phyloP scores from a whole-genome alignment of 202 grass and related monocot genomes.

The Zoysia matrella region DNA sequence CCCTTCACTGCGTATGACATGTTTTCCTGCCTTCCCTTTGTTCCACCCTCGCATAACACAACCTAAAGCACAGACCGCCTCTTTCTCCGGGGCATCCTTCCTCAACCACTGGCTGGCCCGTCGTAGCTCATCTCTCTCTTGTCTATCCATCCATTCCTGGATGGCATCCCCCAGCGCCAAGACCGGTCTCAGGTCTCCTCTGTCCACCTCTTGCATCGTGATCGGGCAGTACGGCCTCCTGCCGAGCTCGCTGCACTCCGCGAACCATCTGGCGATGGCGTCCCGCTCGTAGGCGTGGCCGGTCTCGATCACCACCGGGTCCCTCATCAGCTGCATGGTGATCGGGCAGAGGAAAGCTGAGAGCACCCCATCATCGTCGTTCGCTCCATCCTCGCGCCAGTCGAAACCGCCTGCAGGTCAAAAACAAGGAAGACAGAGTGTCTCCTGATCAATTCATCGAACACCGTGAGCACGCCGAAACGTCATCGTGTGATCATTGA shows the following conservation, averaged over 20 bases:
- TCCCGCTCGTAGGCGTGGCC: conserved; percentile 67
- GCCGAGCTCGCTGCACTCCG: conserved; percentile 41
- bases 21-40: conserved; percentile 29
- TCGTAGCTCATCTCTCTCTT: conserved; percentile 45
- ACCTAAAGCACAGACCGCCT: conserved; percentile 48
- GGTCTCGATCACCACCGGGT: conserved; percentile 70
- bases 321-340: conserved; percentile 64
- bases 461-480: neutral
- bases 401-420: conserved; percentile 7
- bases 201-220: conserved; percentile 48
- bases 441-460: conserved; percentile 11
- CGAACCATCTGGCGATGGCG: conserved; percentile 60
- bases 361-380: conserved; percentile 27
- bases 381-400: neutral
- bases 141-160: conserved; percentile 62
- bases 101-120: conserved; percentile 47
- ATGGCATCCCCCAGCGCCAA: conserved; percentile 51
- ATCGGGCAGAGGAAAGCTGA: conserved; percentile 75
- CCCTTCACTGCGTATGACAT: conserved; percentile 35
- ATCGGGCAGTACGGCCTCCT: conserved; percentile 51
- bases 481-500: neutral
- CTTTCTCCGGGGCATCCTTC: conserved; percentile 48
- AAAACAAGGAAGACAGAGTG: neutral
- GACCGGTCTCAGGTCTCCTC: conserved; percentile 46
- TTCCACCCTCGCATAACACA: conserved; percentile 51